Conservation (phyloP, 2,329 filamentous ascomycete species). For the Penicillium sclerotiorum region DNA sequence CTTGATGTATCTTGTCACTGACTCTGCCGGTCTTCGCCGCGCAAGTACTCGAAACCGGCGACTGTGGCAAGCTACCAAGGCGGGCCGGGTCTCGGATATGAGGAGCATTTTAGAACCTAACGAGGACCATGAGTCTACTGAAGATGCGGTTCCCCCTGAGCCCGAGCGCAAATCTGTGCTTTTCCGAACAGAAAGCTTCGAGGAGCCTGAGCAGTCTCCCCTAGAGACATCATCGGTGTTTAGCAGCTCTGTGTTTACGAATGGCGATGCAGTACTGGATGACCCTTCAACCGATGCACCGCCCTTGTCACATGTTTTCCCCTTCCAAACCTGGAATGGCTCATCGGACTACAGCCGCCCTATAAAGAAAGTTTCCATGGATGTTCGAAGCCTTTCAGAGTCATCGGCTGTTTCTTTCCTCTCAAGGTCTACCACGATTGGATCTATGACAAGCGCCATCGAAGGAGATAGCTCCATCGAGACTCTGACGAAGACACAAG, state of each 20-base stretch:
- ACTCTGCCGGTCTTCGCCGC: constrained; percentile 78
- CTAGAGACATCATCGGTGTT: constrained; percentile 26
- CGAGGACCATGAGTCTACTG: constrained; percentile 44
- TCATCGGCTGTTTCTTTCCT: constrained; percentile 81
- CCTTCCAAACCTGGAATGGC: constrained; percentile 70
- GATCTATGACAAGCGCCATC: constrained; percentile 70
- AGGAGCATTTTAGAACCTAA: constrained; percentile 78
- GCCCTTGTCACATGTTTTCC: constrained; percentile 80
- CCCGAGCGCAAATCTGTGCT: constrained; percentile 32
- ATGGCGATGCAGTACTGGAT: constrained; percentile 16
- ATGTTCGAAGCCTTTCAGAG: constrained; percentile 83
- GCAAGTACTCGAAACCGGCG: constrained; percentile 84
- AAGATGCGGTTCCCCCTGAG: constrained; percentile 43
- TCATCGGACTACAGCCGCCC: constrained; percentile 54
- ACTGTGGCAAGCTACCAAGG: constrained; percentile 82
- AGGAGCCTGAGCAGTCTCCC: constrained; percentile 26
- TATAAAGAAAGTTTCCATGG: constrained; percentile 83
- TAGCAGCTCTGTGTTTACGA: constrained; percentile 22
- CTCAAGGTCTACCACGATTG: constrained; percentile 77
- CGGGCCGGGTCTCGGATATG: constrained; percentile 75
- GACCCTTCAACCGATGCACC: constrained; percentile 32
- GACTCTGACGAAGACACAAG: constrained; percentile 58
- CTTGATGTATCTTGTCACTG: constrained; percentile 79
- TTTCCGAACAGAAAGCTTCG: constrained; percentile 41
- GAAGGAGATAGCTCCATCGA: constrained; percentile 88